Evolutionary conservation across 2,329 filamentous ascomycete genomes (phyloP), one percentile per base, ranked within the genome.

Genomic region (Exophiala sp.): DNA sequence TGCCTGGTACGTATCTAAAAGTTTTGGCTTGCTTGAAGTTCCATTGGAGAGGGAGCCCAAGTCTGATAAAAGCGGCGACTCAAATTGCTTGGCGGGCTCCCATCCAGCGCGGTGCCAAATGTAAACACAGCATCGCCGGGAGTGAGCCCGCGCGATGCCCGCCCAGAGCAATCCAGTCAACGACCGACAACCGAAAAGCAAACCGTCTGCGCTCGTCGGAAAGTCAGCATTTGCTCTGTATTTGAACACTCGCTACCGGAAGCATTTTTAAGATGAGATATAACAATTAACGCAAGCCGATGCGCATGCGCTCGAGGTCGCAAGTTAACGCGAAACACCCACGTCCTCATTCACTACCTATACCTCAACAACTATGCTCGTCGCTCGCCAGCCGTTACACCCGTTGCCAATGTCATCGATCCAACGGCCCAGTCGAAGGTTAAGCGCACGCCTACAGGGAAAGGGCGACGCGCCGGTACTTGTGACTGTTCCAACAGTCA

Each of bases 391-490:
- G 53, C 63, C 63, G 48, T 48, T 65, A 43, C 62, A 64, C 24
- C 49, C 58, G 16, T 54, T 63, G 53, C 60, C 62, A 45, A 65
- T 65, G 63, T 62, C 57, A 55, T 50, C 61, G 37, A 40, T 54
- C 23, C 62, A 62, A 43, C 55, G 62, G 34, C 48, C 53, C 8
- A 48, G 51, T 40, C 55, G 62, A 50, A 55, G 62, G 49, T 43
- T 60, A 45, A 68, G 65, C 51, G 63, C 66, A 52, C 65, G 67
- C 54, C 57, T 67, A 37, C 68, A 66, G 52, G 58, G 68, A 46
- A 70, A 65, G 43, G 64, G 65, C 22, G 62, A 64, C 53, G 49
- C 48, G 43, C 46, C 53, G 8, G 10, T 40, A 11, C 48, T 49
- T 38, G 46, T 57, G 13, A 54, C 43, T 37, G 39, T 47, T 10